These are phyloP conservation scores for Rhizophora mangle DNA, from an alignment of 345 rosid genomes.

Conservation along the genomic window DNA sequence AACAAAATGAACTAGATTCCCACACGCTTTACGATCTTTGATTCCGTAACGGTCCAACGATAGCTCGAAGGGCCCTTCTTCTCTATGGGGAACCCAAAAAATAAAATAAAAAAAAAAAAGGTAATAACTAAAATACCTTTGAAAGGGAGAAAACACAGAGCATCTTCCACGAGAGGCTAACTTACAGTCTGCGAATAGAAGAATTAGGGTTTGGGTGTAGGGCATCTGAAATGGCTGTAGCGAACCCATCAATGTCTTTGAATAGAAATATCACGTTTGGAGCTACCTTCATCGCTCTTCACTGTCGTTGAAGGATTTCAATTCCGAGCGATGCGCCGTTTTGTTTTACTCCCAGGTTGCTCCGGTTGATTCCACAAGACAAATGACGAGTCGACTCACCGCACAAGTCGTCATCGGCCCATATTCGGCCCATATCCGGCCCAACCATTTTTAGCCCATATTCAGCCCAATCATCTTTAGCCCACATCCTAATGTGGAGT, in stretches of 20 bases:
- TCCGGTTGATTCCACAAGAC: too few relatives aligned
- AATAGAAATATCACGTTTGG: slow-evolving; percentile 48
- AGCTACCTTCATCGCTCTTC: slow-evolving; percentile 48
- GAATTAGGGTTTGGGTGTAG: slow-evolving; percentile 46
- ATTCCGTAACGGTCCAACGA: slow-evolving; percentile 50
- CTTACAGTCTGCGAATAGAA: slow-evolving; percentile 48
- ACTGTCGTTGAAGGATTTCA: too few relatives aligned
- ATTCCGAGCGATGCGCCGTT: too few relatives aligned
- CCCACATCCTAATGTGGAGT: too few relatives aligned
- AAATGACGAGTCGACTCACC: too few relatives aligned
- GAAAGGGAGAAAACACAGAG: not conserved
- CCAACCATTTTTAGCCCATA: too few relatives aligned
- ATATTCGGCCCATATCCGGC: too few relatives aligned
- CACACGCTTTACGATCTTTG: slow-evolving; percentile 34
- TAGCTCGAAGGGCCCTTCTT: slow-evolving; percentile 55
- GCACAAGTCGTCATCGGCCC: too few relatives aligned
- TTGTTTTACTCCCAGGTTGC: too few relatives aligned
- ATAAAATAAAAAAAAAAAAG: not conserved
- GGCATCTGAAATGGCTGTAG: slow-evolving; percentile 40
- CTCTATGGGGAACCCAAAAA: slow-evolving; percentile 32
- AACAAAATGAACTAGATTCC: slow-evolving; percentile 51
- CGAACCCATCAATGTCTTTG: slow-evolving; percentile 51
- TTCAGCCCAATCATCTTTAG: too few relatives aligned
- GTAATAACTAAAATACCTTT: not conserved
- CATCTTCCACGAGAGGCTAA: slow-evolving; percentile 5